Conservation (phyloP, 495 filamentous ascomycete species). For the Aspergillus avenaceus region DNA sequence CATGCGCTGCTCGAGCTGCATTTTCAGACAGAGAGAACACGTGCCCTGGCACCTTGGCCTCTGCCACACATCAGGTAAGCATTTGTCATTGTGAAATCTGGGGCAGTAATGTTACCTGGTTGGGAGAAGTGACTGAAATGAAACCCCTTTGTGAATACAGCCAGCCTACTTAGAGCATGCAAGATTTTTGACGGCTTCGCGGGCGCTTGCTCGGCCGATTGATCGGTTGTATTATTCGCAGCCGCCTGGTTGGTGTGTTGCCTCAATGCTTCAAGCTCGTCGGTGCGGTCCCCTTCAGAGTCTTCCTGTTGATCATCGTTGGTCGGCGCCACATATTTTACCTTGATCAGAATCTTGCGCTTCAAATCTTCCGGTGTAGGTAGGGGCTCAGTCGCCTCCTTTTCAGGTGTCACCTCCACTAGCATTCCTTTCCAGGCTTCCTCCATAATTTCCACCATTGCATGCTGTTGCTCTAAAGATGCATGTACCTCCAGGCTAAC, state of each 20-base stretch:
- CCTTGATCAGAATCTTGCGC: conserved; percentile 85
- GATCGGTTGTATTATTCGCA: conserved; percentile 3
- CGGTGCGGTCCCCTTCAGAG: conserved; percentile 15
- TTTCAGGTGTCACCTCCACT: conserved; percentile 52
- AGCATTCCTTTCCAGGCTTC: conserved; percentile 70
- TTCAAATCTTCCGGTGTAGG: conserved; percentile 64
- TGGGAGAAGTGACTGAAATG: conserved; percentile 68
- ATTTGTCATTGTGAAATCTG: neutral
- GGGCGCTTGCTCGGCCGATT: conserved; percentile 9
- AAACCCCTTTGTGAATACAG: conserved; percentile 77
- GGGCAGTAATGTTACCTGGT: conserved; percentile 38
- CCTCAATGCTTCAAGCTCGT: conserved; percentile 10
- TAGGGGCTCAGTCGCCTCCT: conserved; percentile 45
- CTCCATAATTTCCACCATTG: conserved; percentile 86
- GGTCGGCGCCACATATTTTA: conserved; percentile 58
- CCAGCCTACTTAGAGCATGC: conserved; percentile 65
- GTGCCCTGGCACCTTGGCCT: conserved; percentile 72
- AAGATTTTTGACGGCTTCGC: conserved; percentile 69
- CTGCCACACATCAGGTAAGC: conserved; percentile 22
- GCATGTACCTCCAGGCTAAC: conserved; percentile 90
- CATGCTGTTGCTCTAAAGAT: conserved; percentile 69
- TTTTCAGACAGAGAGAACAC: conserved; percentile 85
- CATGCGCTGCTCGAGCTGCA: conserved; percentile 66
- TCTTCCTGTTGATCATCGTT: conserved; percentile 26
- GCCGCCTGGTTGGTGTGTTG: conserved; percentile 1